Percentiles rank a stretch among this genome's conserved stretches.
Evolutionary conservation across 306 rosid species (phyloP).

Genomic region (Alnus glutinosa): DNA sequence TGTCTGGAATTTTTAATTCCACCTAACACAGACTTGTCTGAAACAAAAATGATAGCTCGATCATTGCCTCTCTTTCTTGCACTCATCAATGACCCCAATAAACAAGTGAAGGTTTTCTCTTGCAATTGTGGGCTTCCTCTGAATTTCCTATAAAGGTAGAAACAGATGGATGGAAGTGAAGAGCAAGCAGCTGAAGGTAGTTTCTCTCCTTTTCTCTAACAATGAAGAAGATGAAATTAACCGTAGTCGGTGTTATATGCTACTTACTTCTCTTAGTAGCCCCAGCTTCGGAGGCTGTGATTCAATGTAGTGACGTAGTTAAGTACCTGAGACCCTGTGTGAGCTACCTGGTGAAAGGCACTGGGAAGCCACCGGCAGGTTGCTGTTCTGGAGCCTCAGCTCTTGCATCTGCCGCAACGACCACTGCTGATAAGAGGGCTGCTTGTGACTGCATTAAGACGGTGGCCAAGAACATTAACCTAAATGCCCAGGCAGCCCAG

Average conservation of each 20-base stretch:
- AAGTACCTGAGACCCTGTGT: constrained; percentile 63
- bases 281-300: constrained; percentile 50
- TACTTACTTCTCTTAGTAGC: constrained; percentile 32
- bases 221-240: no score
- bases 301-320: constrained; percentile 58
- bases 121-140: constrained; percentile 22
- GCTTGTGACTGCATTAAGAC: constrained; percentile 72
- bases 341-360: constrained; percentile 65
- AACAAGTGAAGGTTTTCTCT: constrained; percentile 12
- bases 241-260: constrained; percentile 8
- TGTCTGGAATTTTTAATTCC: background rate
- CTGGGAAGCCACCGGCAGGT: constrained; percentile 63
- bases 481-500: constrained; percentile 54
- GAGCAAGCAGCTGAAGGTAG: background rate
- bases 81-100: background rate
- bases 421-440: constrained; percentile 51
- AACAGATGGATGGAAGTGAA: background rate
- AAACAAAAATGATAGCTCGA: no score
- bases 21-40: background rate
- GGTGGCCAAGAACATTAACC: constrained; percentile 43
- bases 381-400: constrained; percentile 71
- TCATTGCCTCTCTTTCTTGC: no score
- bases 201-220: background rate
- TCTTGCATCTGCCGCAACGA: constrained; percentile 59
- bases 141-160: constrained; percentile 34